Conservation (phyloP, 2,329 filamentous ascomycete species). For the Botrytis cinerea region DNA sequence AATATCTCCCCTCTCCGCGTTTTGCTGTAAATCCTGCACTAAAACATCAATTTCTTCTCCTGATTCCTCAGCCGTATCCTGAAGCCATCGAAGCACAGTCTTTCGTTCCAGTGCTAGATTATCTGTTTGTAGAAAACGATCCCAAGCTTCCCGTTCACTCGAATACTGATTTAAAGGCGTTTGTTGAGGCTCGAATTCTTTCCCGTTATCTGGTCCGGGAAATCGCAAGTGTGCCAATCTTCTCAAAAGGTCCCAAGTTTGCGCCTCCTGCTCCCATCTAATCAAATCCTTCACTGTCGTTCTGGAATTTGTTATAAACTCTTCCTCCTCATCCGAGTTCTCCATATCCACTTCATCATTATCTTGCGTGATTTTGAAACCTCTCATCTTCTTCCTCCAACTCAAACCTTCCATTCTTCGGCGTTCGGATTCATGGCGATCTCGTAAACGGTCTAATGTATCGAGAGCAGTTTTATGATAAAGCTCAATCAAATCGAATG, state of each 20-base stretch:
- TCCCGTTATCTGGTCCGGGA: conserved; percentile 41
- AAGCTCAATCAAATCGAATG: conserved; percentile 66
- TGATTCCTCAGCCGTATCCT: conserved; percentile 68
- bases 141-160: conserved; percentile 63
- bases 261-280: conserved; percentile 77
- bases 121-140: conserved; percentile 74
- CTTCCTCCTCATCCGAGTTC: conserved; percentile 56
- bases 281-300: conserved; percentile 53
- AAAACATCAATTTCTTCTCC: conserved; percentile 73
- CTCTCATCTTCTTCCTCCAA: conserved; percentile 44
- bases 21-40: conserved; percentile 72
- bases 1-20: conserved; percentile 76
- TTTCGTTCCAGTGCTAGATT: conserved; percentile 75
- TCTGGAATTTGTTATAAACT: conserved; percentile 30
- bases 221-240: conserved; percentile 65
- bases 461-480: conserved; percentile 61
- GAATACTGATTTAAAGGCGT: conserved; percentile 54
- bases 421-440: conserved; percentile 43
- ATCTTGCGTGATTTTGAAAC: conserved; percentile 37
- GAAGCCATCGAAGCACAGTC: conserved; percentile 82
- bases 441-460: conserved; percentile 48
- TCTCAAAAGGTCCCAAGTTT: conserved; percentile 86
- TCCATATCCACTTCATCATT: conserved; percentile 46
- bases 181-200: conserved; percentile 29
- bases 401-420: conserved; percentile 34